Base-by-base conservation (phyloP, 2,329 filamentous ascomycete species). In the Sphaerulina populicola region DNA sequence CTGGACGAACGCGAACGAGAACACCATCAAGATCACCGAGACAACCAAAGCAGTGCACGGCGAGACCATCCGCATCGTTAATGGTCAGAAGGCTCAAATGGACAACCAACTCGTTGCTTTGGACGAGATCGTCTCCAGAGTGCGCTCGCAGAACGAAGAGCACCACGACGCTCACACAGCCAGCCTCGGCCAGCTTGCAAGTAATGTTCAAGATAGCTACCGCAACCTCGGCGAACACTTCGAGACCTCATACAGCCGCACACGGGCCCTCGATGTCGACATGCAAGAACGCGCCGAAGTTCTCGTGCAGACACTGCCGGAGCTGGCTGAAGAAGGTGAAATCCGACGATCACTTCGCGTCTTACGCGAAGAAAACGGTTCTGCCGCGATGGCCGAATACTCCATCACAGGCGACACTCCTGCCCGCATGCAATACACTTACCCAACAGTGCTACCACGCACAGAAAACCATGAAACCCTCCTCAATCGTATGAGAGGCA, bases 21-120 rank as follows among this genome's bases (percentile, higher is more conserved):
- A 87, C 63, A 94, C 89, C 61, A 81, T 77, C n/a, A 83, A 85
- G 5, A 91, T 98, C 60, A 87, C 91, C 60, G 77, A 79, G 6
- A 86, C 86, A 0, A 90, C 91, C 0, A 85, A 86, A 60, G 87
- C 87, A 2, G 89, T 97, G 1, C 90, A 98, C 60, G 85, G 86
- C 31, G 86, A 94, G 69, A 96, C 91, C 0, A 81, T 95, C 29
- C 83, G 84, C 6, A 91, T 94, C 52, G 90, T 97, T 10, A 86
- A 91, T 63, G 83, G 86, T 51, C 93, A 98, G 70, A 86, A 94
- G 72, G 78, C 80, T 50, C 87, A 94, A 59, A 85, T 98, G 64
- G 84, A 86, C 54, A 78, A 77, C n/a, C 88, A 97, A 68, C 90
- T 98, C 79, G 80, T 83, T 51, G 86, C 88, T 1, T 77, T 98